A percentile compares a stretch with the other conserved stretches of the same genome.
phyloP scores from a whole-genome alignment of 2,329 filamentous ascomycete genomes.

The Lasiodiplodia hormozganensis region DNA sequence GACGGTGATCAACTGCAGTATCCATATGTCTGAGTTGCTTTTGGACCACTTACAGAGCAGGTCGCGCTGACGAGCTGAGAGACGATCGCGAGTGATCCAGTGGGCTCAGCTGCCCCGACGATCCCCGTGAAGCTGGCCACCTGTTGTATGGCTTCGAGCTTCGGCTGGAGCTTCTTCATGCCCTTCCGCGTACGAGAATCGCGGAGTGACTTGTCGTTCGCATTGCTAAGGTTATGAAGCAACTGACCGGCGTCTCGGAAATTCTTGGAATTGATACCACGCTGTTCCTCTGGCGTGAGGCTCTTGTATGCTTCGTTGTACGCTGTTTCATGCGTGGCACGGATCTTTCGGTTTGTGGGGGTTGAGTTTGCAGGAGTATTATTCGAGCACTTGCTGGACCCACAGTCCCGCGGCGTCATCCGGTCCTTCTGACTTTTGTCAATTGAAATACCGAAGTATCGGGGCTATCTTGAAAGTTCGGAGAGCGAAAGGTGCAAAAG shows the following conservation, averaged over 20 bases:
- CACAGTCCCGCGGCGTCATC: background rate
- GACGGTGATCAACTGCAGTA: no score
- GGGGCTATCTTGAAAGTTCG: background rate
- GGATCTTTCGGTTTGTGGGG: background rate
- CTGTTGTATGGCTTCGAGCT: background rate
- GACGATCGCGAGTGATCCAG: background rate
- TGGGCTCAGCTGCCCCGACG: background rate
- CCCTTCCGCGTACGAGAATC: background rate
- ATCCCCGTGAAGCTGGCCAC: background rate
- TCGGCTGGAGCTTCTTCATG: background rate
- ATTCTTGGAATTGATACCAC: background rate
- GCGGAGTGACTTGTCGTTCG: background rate
- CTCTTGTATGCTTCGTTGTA: background rate
- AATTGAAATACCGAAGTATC: background rate
- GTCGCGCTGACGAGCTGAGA: background rate
- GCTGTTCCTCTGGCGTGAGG: background rate
- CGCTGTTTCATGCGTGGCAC: background rate
- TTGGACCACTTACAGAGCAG: background rate
- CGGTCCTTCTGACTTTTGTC: background rate
- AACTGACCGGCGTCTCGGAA: background rate
- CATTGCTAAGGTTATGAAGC: background rate
- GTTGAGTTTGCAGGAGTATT: background rate
- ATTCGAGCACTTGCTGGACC: background rate
- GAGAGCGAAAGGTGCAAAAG: background rate
- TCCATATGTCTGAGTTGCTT: background rate